phyloP scores from a whole-genome alignment of 441 rosid genomes.

The Aquilaria agallochum region DNA sequence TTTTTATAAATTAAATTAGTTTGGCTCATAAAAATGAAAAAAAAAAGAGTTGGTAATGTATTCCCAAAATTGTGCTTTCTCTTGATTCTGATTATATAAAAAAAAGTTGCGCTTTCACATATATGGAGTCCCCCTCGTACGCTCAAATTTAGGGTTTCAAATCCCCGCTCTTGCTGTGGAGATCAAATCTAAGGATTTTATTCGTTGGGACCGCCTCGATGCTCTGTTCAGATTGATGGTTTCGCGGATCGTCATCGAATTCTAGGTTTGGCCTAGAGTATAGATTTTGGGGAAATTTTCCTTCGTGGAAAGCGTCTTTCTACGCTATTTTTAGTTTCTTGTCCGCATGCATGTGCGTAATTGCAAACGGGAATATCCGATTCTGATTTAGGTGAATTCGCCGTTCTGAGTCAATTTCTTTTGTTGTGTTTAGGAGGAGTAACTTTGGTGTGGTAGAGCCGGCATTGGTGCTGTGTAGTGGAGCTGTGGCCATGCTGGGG shows the following conservation, averaged over 20 bases:
- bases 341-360: neutral
- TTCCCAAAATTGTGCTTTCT: too few species aligned
- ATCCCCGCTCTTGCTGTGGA: neutral
- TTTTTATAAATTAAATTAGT: too few species aligned
- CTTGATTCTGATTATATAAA: too few species aligned
- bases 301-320: neutral
- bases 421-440: neutral
- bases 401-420: neutral
- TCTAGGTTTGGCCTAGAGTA: neutral
- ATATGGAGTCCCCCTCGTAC: too few species aligned
- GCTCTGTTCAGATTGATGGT: neutral
- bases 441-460: conserved; percentile 14
- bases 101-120: too few species aligned
- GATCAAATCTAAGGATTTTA: neutral
- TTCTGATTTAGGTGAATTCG: neutral
- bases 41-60: too few species aligned
- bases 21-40: too few species aligned
- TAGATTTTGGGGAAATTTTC: neutral
- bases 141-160: neutral
- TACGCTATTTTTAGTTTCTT: neutral
- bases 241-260: neutral
- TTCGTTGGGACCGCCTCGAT: too few species aligned
- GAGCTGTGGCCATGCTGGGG: conserved; percentile 52
- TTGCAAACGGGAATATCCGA: neutral
- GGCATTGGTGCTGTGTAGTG: conserved; percentile 31